Evolutionary conservation across 495 filamentous ascomycete species (phyloP).

Genomic region (Xylaria intraflava): DNA sequence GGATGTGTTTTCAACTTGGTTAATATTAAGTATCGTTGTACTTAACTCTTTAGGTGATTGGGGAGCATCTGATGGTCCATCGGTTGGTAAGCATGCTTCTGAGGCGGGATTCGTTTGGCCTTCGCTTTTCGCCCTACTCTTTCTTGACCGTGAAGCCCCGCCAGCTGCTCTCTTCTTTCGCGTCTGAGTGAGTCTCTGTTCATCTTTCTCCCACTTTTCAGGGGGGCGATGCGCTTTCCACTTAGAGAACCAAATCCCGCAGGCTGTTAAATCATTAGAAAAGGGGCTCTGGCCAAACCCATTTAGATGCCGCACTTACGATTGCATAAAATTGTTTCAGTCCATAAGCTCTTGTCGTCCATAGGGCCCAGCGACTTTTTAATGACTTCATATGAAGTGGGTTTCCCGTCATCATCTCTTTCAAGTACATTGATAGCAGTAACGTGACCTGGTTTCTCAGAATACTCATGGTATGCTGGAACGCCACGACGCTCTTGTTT

Average conservation of each 20-base stretch:
- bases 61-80: slow-evolving; percentile 30
- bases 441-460: slow-evolving; percentile 57
- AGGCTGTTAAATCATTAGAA: slow-evolving; percentile 45
- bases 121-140: slow-evolving; percentile 36
- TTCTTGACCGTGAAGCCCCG: slow-evolving; percentile 36
- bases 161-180: slow-evolving; percentile 40
- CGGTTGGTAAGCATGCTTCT: slow-evolving; percentile 44
- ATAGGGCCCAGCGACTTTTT: slow-evolving; percentile 61
- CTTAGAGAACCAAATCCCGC: slow-evolving; percentile 88
- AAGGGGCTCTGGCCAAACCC: not conserved
- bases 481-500: slow-evolving; percentile 57
- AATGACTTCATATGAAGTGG: slow-evolving; percentile 59
- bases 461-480: slow-evolving; percentile 55
- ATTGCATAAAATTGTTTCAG: slow-evolving; percentile 76
- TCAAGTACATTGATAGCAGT: slow-evolving; percentile 60
- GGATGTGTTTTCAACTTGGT: slow-evolving; percentile 21
- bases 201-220: slow-evolving; percentile 71
- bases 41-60: slow-evolving; percentile 19
- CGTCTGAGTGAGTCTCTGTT: slow-evolving; percentile 41
- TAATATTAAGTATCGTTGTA: slow-evolving; percentile 11
- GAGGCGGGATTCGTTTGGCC: slow-evolving; percentile 36
- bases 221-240: slow-evolving; percentile 76
- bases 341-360: slow-evolving; percentile 59
- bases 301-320: slow-evolving; percentile 46
- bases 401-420: slow-evolving; percentile 50